Evolutionary conservation across 495 filamentous ascomycete species (phyloP), one percentile per base, ranked within the genome.

Genomic region (Tetracladium setigerum): DNA sequence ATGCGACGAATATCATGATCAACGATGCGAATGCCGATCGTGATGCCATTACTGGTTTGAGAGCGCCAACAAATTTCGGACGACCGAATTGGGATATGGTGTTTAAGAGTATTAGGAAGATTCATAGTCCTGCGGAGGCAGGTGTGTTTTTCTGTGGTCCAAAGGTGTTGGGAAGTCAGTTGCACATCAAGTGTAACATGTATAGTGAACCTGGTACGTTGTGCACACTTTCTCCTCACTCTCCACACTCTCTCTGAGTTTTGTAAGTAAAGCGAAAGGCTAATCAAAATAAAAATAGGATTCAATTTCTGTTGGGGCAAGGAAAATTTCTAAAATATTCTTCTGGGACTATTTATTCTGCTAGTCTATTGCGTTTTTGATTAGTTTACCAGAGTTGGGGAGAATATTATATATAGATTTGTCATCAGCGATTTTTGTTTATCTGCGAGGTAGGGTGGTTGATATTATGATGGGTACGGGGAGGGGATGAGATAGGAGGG

Each of bases 81-180:
- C 71, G 84, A 32, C 84, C 84, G 6, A 86, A 87, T 55, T 88
- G 84, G 84, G 83, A 87, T 52, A 85, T 81, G 70, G 79, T 88
- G 44, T 87, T 88, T 63, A 71, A 82, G 52, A 80, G 78, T 42
- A 84, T 88, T 60, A 65, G 83, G 48, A 83, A 85, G 56, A 79
- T 88, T 22, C 85, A 89, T 51, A 62, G 66, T 56, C 62, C 84
- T 4, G 75, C 74, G n/a, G 83, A 87, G 65, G 83, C 81, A 9
- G 84, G 84, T 58, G 83, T 87, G 12, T 88, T 88, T 68, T 88
- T 88, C 67, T 88, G 84, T 64, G 84, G 84, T 4, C 83, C 84
- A 32, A 85, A 86, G 65, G 73, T 73, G 7, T 63, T 88, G 39
- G 84, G 83, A 22, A 82, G 77, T 58, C 61, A 71, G 52, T 60